Evolutionary conservation across 306 rosid genomes (phyloP).

Genomic region (Prunus armeniaca): DNA sequence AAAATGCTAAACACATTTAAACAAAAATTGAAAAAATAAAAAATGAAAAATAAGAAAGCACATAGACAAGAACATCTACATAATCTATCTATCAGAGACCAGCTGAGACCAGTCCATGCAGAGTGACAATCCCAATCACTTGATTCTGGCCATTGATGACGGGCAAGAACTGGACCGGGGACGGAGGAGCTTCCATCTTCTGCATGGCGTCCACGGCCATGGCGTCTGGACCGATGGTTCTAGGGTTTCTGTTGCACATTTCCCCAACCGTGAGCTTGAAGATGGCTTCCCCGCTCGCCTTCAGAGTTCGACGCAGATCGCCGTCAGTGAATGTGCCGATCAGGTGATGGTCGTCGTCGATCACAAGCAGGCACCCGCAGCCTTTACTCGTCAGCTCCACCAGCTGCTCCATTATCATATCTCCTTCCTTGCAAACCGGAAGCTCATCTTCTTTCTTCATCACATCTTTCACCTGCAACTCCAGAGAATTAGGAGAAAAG

Average conservation of each 20-base stretch:
- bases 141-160: conserved; percentile 55
- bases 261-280: conserved; percentile 84
- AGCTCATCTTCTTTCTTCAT: conserved; percentile 91
- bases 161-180: conserved; percentile 94
- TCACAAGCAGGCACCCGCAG: conserved; percentile 88
- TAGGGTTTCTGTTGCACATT: conserved; percentile 93
- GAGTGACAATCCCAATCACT: conserved; percentile 90
- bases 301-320: conserved; percentile 93
- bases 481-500: background rate
- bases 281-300: conserved; percentile 87
- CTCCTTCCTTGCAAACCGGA: conserved; percentile 82
- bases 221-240: conserved; percentile 68
- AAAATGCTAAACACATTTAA: background rate
- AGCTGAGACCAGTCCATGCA: conserved; percentile 93
- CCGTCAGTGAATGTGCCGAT: conserved; percentile 96
- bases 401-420: conserved; percentile 87
- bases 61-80: background rate
- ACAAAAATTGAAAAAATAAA: background rate
- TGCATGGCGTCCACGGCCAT: conserved; percentile 98
- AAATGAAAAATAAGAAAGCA: background rate
- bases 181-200: conserved; percentile 98
- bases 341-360: conserved; percentile 52
- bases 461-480: conserved; percentile 73
- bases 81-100: conserved; percentile 49
- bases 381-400: conserved; percentile 90